Conservation (phyloP, 2,329 filamentous ascomycete genomes). For the Aspergillus hiratsukae region DNA sequence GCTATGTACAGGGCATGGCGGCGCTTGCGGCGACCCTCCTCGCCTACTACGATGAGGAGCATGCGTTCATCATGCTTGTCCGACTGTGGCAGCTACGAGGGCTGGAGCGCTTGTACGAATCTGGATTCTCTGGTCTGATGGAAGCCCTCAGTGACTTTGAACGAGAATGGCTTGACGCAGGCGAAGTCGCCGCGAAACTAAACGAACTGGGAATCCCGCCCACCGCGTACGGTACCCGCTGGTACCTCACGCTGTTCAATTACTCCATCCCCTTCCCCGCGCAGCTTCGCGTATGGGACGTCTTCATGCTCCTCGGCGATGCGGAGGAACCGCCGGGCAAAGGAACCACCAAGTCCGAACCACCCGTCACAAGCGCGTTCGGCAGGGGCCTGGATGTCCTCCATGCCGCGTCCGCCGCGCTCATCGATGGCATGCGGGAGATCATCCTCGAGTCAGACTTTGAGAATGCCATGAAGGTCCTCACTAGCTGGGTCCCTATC, state of each 20-base stretch:
- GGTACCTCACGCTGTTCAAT: constrained; percentile 98
- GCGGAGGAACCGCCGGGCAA: constrained; percentile 43
- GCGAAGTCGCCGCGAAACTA: constrained; percentile 74
- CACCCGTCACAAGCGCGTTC: constrained; percentile 37
- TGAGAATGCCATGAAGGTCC: constrained; percentile 94
- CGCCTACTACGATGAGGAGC: constrained; percentile 95
- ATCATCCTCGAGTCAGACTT: constrained; percentile 91
- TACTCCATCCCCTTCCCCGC: constrained; percentile 91
- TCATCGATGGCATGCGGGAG: constrained; percentile 85
- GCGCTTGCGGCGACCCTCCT: constrained; percentile 85
- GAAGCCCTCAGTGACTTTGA: constrained; percentile 81
- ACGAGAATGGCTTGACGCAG: constrained; percentile 70
- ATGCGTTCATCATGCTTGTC: constrained; percentile 93
- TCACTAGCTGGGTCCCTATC: constrained; percentile 90
- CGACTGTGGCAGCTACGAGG: constrained; percentile 87
- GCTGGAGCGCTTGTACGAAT: constrained; percentile 75
- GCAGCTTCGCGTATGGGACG: constrained; percentile 94
- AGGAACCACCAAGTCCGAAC: constrained; percentile 23
- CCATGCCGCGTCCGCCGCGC: constrained; percentile 81
- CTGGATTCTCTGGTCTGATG: constrained; percentile 83
- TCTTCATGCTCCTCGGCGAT: constrained; percentile 91
- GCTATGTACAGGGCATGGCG: constrained; percentile 98
- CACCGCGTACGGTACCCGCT: constrained; percentile 91
- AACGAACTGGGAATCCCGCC: constrained; percentile 73
- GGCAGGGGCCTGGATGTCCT: constrained; percentile 74